These are phyloP conservation scores for Pseudocohnilembus persalinus DNA, from an alignment of 169 alveolate genomes.

Conservation along the genomic window DNA sequence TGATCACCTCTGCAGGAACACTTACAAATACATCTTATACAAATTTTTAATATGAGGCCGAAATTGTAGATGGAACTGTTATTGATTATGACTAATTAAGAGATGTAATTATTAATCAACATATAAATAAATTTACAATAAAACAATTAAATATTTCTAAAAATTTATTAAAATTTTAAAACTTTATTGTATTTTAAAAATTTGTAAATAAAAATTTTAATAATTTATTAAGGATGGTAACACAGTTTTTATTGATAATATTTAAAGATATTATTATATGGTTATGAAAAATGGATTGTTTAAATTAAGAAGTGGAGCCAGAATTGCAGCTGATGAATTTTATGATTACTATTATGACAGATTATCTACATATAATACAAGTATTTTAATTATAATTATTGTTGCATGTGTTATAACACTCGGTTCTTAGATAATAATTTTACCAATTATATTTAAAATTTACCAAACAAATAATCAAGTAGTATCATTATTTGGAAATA, in stretches of 20 bases:
- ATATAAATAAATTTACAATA: not conserved
- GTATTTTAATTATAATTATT: constrained; percentile 24
- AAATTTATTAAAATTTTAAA: no score
- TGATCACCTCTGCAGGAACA: constrained; percentile 37
- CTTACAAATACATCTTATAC: constrained; percentile 27
- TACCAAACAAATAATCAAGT: constrained; percentile 39
- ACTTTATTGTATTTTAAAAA: not conserved
- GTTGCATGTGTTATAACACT: constrained; percentile 29
- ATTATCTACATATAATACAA: constrained; percentile 13
- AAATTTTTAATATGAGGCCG: not conserved
- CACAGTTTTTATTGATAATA: constrained; percentile 14
- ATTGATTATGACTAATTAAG: not conserved
- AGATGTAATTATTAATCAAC: not conserved
- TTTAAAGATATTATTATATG: constrained; percentile 30
- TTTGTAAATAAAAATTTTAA: not conserved
- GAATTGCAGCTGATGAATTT: constrained; percentile 11
- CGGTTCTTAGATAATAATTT: constrained; percentile 6
- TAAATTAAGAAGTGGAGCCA: constrained; percentile 32
- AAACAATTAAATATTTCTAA: not conserved
- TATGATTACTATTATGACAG: constrained; percentile 24
- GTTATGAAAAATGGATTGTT: constrained; percentile 36
- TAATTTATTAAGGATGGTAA: not conserved
- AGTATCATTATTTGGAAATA: constrained; percentile 42
- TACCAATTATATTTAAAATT: constrained; percentile 39
- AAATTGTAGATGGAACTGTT: not conserved